Conservation (phyloP, 1,284 basidiomycete genomes). For the Sporisorium exsertum region DNA sequence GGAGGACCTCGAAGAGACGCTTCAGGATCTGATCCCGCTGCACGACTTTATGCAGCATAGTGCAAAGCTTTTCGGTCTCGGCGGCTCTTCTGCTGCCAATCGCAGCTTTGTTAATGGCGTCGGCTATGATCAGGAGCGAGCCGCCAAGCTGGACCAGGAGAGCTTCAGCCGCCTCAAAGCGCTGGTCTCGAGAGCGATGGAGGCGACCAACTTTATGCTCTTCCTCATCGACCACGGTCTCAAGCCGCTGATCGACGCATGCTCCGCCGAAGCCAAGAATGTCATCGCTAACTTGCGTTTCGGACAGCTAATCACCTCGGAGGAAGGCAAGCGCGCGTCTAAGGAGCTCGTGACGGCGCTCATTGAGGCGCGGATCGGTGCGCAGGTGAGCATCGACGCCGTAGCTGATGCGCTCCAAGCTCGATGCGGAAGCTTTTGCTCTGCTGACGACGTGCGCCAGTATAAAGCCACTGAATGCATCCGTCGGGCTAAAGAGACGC, state of each 20-base stretch:
- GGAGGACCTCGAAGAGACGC: slow-evolving; percentile 52
- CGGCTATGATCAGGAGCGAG: slow-evolving; percentile 45
- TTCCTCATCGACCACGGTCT: slow-evolving; percentile 91
- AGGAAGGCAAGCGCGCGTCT: slow-evolving; percentile 84
- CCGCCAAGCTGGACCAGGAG: slow-evolving; percentile 76
- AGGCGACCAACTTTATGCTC: slow-evolving; percentile 86
- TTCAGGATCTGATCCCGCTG: slow-evolving; percentile 56
- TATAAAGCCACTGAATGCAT: slow-evolving; percentile 98
- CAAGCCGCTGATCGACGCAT: slow-evolving; percentile 79
- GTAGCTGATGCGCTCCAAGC: slow-evolving; percentile 94
- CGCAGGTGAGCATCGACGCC: slow-evolving; percentile 94
- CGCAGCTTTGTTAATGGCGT: slow-evolving; percentile 39
- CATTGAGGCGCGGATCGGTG: slow-evolving; percentile 96
- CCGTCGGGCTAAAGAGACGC: slow-evolving; percentile 86
- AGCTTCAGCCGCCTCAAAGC: slow-evolving; percentile 80
- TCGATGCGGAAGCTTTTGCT: slow-evolving; percentile 96
- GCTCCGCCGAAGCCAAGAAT: slow-evolving; percentile 47
- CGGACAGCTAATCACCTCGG: slow-evolving; percentile 75
- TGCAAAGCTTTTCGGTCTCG: slow-evolving; percentile 62
- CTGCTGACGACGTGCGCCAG: slow-evolving; percentile 95
- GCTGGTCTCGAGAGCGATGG: slow-evolving; percentile 76
- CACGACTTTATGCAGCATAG: slow-evolving; percentile 61
- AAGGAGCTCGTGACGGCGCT: slow-evolving; percentile 78
- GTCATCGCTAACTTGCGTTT: slow-evolving; percentile 54
- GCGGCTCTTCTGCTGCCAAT: slow-evolving; percentile 43